Conservation (phyloP, 805 yeast genomes). For the Komagataella ulmi region DNA sequence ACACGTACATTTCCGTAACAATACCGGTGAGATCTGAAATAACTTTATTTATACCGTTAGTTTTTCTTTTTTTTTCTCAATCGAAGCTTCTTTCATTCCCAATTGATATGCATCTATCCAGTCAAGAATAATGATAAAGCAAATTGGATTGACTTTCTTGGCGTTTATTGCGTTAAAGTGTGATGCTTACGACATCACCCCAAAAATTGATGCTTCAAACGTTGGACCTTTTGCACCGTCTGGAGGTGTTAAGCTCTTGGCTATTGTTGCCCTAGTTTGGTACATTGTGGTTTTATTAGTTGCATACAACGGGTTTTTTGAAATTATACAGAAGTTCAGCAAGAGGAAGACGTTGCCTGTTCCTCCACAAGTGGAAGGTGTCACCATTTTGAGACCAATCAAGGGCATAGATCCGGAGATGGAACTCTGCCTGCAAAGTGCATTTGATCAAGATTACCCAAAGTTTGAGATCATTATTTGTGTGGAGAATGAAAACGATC, state of each 20-base stretch:
- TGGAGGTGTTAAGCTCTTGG: slow-evolving; percentile 2
- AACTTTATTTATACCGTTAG: not conserved
- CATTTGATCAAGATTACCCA: slow-evolving; percentile 61
- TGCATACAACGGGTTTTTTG: slow-evolving; percentile 16
- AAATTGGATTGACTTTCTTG: not conserved
- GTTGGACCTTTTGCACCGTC: not conserved
- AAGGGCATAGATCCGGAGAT: slow-evolving; percentile 77
- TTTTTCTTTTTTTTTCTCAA: too few species aligned
- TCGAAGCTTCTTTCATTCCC: not conserved
- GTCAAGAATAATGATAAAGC: not conserved
- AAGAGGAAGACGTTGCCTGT: slow-evolving; percentile 10
- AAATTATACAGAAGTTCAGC: slow-evolving; percentile 12
- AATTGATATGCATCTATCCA: not conserved
- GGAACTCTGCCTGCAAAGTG: slow-evolving; percentile 49
- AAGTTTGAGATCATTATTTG: slow-evolving; percentile 66
- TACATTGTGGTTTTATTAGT: slow-evolving; percentile 15
- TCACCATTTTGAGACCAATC: slow-evolving; percentile 69
- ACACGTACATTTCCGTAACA: not conserved
- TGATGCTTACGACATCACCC: not conserved
- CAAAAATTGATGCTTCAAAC: not conserved
- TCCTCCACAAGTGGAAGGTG: slow-evolving; percentile 39
- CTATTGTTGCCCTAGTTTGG: slow-evolving; percentile 11
- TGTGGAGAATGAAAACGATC: slow-evolving; percentile 49
- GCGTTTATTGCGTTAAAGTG: not conserved
- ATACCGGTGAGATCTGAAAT: not conserved